Evolutionary conservation across 345 rosid genomes (phyloP).

Genomic region (Durio zibethinus): DNA sequence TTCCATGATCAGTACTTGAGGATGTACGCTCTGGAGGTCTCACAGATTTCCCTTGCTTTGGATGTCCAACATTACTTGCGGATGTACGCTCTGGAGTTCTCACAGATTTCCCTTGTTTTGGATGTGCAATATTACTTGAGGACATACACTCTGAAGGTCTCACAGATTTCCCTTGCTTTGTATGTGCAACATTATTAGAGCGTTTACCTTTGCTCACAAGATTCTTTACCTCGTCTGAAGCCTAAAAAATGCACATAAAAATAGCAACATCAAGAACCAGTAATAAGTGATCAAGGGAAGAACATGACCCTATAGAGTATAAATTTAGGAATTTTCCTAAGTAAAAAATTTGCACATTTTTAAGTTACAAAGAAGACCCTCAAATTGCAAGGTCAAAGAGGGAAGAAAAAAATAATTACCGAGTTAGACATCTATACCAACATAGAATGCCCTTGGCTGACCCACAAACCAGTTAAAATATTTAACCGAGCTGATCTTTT

Average conservation of each 20-base stretch:
- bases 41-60: constrained; percentile 39
- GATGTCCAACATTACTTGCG: constrained; percentile 38
- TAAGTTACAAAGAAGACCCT: constrained; percentile 3
- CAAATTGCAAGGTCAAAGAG: neutral
- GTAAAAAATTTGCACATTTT: neutral
- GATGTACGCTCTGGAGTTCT: constrained; percentile 34
- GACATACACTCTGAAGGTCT: constrained; percentile 43
- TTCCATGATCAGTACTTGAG: constrained; percentile 43
- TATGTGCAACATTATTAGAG: constrained; percentile 33
- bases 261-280: constrained; percentile 15
- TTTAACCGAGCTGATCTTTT: neutral
- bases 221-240: constrained; percentile 35
- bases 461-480: neutral
- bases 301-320: neutral
- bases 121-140: too few species aligned
- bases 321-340: neutral
- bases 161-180: constrained; percentile 47
- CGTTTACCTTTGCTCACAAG: constrained; percentile 45
- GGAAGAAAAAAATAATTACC: neutral
- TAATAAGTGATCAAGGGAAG: neutral
- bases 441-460: neutral
- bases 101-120: too few species aligned
- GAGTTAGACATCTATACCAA: neutral
- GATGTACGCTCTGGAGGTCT: constrained; percentile 34
- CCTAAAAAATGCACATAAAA: constrained; percentile 30